These are phyloP conservation scores for Papiliotrema nemorosa DNA, from an alignment of 1,284 basidiomycete species.

Conservation along the genomic window DNA sequence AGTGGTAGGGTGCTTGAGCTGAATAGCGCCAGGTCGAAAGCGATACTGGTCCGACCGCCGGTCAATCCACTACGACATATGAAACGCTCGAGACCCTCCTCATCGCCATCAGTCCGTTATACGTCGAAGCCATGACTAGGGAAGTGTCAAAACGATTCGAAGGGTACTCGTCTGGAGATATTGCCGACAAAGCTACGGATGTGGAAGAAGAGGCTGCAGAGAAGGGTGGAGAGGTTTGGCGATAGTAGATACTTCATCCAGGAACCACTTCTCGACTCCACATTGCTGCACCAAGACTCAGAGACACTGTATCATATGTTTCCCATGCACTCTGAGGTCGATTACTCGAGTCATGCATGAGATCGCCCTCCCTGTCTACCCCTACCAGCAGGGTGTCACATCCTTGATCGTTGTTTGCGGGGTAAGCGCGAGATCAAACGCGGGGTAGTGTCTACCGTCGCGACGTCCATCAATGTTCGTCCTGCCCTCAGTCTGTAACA, in stretches of 20 bases:
- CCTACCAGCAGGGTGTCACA: no score
- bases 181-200: not conserved
- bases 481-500: no score
- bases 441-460: no score
- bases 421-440: no score
- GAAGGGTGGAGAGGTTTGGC: conserved; percentile 1
- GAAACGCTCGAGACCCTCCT: conserved; percentile 41
- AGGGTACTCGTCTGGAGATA: not conserved
- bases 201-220: conserved; percentile 1
- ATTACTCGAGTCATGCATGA: no score
- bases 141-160: conserved; percentile 37
- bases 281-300: not conserved
- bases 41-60: not conserved
- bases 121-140: conserved; percentile 35
- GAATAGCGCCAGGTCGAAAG: conserved; percentile 13
- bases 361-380: no score
- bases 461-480: no score
- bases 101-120: conserved; percentile 34
- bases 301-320: not conserved
- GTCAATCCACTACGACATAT: conserved; percentile 19
- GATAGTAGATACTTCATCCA: not conserved
- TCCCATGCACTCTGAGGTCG: no score
- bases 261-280: not conserved
- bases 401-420: no score
- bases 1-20: no score